phyloP scores from a whole-genome alignment of 108 stramenopile species.

The Stephanodiscus triporus region DNA sequence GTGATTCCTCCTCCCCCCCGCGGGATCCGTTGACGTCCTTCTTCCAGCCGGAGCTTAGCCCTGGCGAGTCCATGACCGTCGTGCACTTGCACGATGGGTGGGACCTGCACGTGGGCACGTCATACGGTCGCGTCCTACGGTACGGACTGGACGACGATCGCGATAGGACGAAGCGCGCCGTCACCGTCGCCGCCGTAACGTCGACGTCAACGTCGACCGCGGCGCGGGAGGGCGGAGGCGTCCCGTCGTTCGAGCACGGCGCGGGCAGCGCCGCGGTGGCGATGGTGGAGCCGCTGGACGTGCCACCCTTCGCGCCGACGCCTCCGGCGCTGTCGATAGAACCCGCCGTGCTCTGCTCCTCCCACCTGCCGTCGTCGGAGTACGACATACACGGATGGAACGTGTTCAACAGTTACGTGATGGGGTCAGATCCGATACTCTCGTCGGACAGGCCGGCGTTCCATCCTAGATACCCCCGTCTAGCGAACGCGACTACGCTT shows the following conservation, averaged over 20 bases:
- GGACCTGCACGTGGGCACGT: conserved; percentile 67
- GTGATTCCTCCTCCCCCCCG: conserved; percentile 8
- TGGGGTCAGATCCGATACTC: conserved; percentile 53
- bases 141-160: conserved; percentile 58
- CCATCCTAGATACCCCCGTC: conserved; percentile 32
- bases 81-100: conserved; percentile 50
- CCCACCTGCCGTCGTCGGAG: conserved; percentile 18
- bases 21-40: conserved; percentile 44
- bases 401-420: conserved; percentile 59
- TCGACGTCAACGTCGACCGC: neutral
- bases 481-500: conserved; percentile 41
- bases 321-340: conserved; percentile 68
- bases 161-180: neutral
- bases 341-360: conserved; percentile 50
- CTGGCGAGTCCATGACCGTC: conserved; percentile 70
- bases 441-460: conserved; percentile 39
- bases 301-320: conserved; percentile 57
- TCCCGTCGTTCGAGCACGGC: conserved; percentile 1
- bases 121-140: conserved; percentile 58
- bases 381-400: conserved; percentile 38
- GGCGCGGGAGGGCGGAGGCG: conserved; percentile 10
- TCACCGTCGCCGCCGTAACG: too few relatives aligned
- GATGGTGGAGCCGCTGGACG: conserved; percentile 50
- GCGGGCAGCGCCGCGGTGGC: conserved; percentile 4
- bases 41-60: conserved; percentile 56